Evolutionary conservation across 2,329 filamentous ascomycete genomes (phyloP).

Genomic region (Colletotrichum melonis): DNA sequence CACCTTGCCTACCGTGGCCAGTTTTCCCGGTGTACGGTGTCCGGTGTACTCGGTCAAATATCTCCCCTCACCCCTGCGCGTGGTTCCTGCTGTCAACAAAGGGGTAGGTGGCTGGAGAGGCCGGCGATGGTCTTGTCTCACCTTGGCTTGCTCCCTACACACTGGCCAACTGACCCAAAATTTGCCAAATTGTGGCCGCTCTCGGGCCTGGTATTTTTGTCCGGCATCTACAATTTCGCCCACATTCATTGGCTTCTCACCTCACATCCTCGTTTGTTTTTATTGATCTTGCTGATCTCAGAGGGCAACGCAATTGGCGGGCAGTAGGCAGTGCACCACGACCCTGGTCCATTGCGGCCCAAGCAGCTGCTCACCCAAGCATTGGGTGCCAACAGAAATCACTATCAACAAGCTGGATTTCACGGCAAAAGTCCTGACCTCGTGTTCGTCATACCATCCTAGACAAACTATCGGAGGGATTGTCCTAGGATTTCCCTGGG

Average conservation of each 20-base stretch:
- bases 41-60: conserved; percentile 28
- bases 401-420: conserved; percentile 19
- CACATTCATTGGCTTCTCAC: conserved; percentile 30
- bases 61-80: background rate
- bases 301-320: conserved; percentile 32
- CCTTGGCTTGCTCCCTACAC: conserved; percentile 21
- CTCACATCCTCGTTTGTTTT: conserved; percentile 34
- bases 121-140: conserved; percentile 30
- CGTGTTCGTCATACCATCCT: conserved; percentile 21
- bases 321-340: conserved; percentile 12
- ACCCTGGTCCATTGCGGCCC: conserved; percentile 30
- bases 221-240: conserved; percentile 20
- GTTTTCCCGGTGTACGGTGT: background rate
- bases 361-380: conserved; percentile 23
- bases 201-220: conserved; percentile 17
- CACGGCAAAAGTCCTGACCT: background rate
- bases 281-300: conserved; percentile 41
- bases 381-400: conserved; percentile 28
- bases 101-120: conserved; percentile 18
- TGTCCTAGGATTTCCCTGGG: background rate
- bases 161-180: conserved; percentile 15
- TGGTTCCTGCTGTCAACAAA: background rate
- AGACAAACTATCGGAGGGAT: background rate
- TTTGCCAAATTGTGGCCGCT: conserved; percentile 11
- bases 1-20: conserved; percentile 1